Evolutionary conservation across 2,329 filamentous ascomycete species (phyloP).

Genomic region (Xylaria sp.): DNA sequence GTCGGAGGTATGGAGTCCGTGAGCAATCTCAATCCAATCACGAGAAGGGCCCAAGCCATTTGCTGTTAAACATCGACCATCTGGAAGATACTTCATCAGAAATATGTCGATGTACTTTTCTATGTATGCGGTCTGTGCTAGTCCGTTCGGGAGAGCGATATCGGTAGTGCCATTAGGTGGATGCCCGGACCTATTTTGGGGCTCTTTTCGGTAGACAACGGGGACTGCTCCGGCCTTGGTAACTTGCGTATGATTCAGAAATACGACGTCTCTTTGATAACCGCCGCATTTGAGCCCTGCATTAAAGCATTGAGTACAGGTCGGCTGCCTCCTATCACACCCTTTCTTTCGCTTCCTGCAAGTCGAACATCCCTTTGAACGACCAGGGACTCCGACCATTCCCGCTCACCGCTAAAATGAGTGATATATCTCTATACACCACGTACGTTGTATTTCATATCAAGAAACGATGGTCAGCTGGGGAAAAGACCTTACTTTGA

Average conservation of each 20-base stretch:
- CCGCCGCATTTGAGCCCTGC: slow-evolving; percentile 36
- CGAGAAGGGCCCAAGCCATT: slow-evolving; percentile 5
- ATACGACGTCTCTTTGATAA: slow-evolving; percentile 34
- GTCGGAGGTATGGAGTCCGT: slow-evolving; percentile 30
- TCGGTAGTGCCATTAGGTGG: neutral
- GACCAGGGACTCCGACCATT: slow-evolving; percentile 40
- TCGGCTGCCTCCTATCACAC: slow-evolving; percentile 32
- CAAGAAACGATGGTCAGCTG: neutral
- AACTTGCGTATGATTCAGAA: slow-evolving; percentile 35
- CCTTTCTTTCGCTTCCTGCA: slow-evolving; percentile 38
- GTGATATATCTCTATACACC: neutral
- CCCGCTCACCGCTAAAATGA: neutral
- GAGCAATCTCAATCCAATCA: slow-evolving; percentile 36
- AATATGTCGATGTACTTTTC: slow-evolving; percentile 38
- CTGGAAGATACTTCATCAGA: slow-evolving; percentile 33
- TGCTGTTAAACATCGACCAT: slow-evolving; percentile 1
- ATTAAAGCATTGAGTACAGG: slow-evolving; percentile 33
- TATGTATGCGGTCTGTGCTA: slow-evolving; percentile 33
- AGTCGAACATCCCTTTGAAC: slow-evolving; percentile 38
- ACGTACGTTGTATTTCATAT: too few relatives aligned
- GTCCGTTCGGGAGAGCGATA: slow-evolving; percentile 22
- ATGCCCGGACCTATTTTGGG: neutral
- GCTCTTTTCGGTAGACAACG: slow-evolving; percentile 31
- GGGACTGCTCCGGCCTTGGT: slow-evolving; percentile 22
- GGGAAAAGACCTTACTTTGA: neutral